These are phyloP conservation scores for Williopsis jadinii DNA, from an alignment of 1,139 yeast species.

Conservation along the genomic window DNA sequence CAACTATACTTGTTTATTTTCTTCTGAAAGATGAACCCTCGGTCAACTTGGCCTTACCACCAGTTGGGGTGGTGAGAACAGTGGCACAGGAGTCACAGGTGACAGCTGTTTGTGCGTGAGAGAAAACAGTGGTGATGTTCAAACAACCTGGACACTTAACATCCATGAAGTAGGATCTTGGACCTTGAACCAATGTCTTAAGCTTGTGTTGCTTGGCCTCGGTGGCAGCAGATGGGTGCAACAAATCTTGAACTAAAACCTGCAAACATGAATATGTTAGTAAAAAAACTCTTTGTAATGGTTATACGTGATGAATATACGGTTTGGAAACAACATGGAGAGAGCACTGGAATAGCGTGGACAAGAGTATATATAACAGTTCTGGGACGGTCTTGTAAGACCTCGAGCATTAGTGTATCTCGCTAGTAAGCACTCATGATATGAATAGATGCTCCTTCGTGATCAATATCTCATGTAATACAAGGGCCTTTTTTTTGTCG, in stretches of 20 bases:
- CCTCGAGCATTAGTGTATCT: no score
- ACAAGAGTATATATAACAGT: no score
- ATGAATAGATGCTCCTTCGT: no score
- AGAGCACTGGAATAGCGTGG: no score
- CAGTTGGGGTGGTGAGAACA: conserved; percentile 97
- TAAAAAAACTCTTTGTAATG: conserved; percentile 2
- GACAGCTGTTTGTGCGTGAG: conserved; percentile 99
- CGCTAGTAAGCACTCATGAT: no score
- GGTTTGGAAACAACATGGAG: no score
- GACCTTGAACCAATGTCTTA: conserved; percentile 94
- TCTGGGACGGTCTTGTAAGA: no score
- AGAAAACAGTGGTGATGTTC: conserved; percentile 98
- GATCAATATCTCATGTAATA: no score
- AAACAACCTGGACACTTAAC: conserved; percentile 99
- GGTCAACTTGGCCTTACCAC: conserved; percentile 99
- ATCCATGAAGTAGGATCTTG: conserved; percentile 99
- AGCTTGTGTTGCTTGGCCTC: conserved; percentile 97
- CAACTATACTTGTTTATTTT: conserved; percentile 51
- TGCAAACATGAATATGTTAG: conserved; percentile 19
- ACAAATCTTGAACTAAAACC: conserved; percentile 97
- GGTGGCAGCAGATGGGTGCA: conserved; percentile 95
- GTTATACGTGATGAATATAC: no score
- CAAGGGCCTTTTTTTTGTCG: no score
- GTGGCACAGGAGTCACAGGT: conserved; percentile 98
- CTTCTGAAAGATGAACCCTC: conserved; percentile 99